Conservation (phyloP, 164 flowering plant species). For the Sedum album region DNA sequence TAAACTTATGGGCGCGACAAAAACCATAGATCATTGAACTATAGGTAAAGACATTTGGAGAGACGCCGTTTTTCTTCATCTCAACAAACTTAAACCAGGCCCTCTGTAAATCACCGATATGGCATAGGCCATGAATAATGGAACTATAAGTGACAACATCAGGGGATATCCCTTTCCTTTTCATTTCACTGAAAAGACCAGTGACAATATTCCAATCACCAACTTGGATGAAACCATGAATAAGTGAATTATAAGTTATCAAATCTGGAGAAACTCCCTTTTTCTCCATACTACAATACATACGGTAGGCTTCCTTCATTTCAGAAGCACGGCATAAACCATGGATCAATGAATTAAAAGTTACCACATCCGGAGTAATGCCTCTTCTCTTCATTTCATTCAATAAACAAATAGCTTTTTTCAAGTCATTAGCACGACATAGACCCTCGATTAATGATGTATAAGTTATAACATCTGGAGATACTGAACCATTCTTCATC, state of each 20-base stretch:
- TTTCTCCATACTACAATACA: neutral
- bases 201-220: neutral
- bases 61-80: neutral
- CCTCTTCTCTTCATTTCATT: slow-evolving; percentile 1
- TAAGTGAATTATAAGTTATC: neutral
- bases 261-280: slow-evolving; percentile 1
- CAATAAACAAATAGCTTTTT: neutral
- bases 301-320: slow-evolving; percentile 3
- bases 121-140: neutral
- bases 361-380: neutral
- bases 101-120: neutral
- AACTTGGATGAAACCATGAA: neutral
- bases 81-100: slow-evolving; percentile 2
- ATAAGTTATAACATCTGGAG: neutral
- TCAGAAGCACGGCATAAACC: neutral
- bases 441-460: neutral
- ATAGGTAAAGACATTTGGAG: neutral
- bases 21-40: no score
- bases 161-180: no score
- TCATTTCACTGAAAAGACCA: neutral
- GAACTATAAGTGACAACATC: no score
- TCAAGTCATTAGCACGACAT: neutral
- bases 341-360: neutral
- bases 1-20: neutral
- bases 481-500: slow-evolving; percentile 1